These are phyloP conservation scores for Lunularia cruciata DNA, from an alignment of 225 moss, liverwort and hornwort genomes.

Conservation along the genomic window DNA sequence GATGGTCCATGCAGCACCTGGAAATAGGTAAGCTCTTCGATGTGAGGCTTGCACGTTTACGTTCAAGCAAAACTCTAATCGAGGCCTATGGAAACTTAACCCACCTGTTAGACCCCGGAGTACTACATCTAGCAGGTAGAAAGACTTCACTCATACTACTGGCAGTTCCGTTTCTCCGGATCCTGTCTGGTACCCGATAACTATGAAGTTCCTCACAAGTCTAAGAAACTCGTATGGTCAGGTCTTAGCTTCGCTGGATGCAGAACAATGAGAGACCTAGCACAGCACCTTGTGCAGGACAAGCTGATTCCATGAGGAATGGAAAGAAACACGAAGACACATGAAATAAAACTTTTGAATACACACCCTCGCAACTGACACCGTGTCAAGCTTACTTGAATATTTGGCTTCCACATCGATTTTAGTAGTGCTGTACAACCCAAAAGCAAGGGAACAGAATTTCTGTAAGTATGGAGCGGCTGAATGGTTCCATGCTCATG, in stretches of 20 bases:
- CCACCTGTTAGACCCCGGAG: background rate
- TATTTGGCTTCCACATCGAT: background rate
- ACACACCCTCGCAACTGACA: too few species aligned
- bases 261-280: too few species aligned
- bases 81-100: conserved; percentile 8
- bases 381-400: background rate
- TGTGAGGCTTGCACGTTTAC: conserved; percentile 7
- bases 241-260: too few species aligned
- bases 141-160: background rate
- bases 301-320: too few species aligned
- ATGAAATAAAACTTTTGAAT: too few species aligned
- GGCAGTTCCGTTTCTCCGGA: background rate
- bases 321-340: too few species aligned
- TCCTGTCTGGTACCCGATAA: too few species aligned
- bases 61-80: conserved; percentile 1
- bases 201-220: too few species aligned
- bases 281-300: too few species aligned
- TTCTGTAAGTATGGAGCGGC: background rate
- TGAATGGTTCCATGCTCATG: background rate
- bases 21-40: conserved; percentile 3
- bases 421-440: background rate
- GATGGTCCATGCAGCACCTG: background rate
- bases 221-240: too few species aligned
- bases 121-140: background rate
- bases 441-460: too few species aligned